Evolutionary conservation across 345 rosid species (phyloP).

Genomic region (Nephelium lappaceum): DNA sequence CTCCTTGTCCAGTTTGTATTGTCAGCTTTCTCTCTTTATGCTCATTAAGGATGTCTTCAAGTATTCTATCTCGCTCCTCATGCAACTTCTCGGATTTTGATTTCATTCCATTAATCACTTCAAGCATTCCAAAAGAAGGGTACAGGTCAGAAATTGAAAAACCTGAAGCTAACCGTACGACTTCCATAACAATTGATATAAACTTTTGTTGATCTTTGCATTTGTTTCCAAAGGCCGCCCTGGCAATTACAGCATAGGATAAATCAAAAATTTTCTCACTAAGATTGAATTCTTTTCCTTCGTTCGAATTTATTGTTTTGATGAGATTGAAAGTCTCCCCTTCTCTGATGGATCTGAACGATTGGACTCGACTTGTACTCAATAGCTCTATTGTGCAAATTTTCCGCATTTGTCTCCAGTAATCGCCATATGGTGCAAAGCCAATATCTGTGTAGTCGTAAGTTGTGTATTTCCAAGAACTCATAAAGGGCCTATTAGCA

Average conservation of each 20-base stretch:
- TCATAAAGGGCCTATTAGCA: conserved; percentile 27
- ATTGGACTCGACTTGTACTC: conserved; percentile 22
- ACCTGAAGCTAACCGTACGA: no score
- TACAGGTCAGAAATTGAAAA: no score
- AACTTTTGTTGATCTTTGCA: no score
- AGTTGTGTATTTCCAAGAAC: conserved; percentile 7
- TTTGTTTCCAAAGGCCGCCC: no score
- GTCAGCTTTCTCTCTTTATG: conserved; percentile 5
- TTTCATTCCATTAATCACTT: conserved; percentile 14
- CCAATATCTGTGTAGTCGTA: neutral
- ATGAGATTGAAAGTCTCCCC: conserved; percentile 16
- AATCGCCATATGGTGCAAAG: conserved; percentile 33
- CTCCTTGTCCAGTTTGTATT: neutral
- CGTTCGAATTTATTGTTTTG: neutral
- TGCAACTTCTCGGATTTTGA: conserved; percentile 10
- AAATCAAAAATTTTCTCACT: no score
- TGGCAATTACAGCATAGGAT: no score
- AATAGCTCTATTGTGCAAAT: conserved; percentile 27
- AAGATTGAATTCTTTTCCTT: conserved; percentile 6
- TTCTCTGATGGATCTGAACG: conserved; percentile 18
- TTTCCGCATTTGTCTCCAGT: conserved; percentile 27
- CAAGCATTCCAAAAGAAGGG: no score
- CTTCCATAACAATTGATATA: no score
- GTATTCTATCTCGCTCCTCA: conserved; percentile 16
- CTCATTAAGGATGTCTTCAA: conserved; percentile 21